Evolutionary conservation across 1,284 basidiomycete genomes (phyloP).

Genomic region (Papiliotrema nemorosa): DNA sequence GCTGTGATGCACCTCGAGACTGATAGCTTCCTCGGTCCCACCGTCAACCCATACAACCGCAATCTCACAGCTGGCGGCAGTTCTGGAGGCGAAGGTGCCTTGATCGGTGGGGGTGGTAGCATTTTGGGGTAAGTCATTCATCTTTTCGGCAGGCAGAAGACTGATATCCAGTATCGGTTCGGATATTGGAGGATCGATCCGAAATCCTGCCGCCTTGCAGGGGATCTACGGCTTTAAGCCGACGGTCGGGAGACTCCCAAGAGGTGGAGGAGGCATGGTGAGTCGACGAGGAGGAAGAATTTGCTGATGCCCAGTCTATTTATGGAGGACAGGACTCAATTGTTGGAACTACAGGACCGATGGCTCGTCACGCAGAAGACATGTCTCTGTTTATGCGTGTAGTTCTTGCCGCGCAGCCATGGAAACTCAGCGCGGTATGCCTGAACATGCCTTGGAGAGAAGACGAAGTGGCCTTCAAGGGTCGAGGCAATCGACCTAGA

Average conservation of each 20-base stretch:
- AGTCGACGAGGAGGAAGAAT: not conserved
- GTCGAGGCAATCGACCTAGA: slow-evolving; percentile 15
- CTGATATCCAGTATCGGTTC: slow-evolving; percentile 7
- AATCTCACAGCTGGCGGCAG: slow-evolving; percentile 57
- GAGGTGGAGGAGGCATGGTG: not conserved
- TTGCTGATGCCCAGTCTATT: not conserved
- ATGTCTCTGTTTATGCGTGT: slow-evolving; percentile 33
- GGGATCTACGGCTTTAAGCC: slow-evolving; percentile 4
- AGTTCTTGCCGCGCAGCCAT: slow-evolving; percentile 30
- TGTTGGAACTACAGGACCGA: slow-evolving; percentile 28
- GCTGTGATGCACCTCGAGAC: slow-evolving; percentile 36
- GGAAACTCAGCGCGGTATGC: slow-evolving; percentile 24
- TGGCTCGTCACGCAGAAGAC: slow-evolving; percentile 30
- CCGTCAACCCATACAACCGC: slow-evolving; percentile 54
- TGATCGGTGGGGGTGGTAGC: not conserved
- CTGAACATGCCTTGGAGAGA: slow-evolving; percentile 13
- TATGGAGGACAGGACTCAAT: not conserved
- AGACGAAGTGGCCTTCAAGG: no score
- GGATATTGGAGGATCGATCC: slow-evolving; percentile 8
- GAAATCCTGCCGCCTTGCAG: not conserved
- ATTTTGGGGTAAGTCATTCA: no score
- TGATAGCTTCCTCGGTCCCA: slow-evolving; percentile 34
- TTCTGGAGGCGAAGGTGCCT: slow-evolving; percentile 58
- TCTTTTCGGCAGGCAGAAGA: no score
- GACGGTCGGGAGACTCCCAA: not conserved